Percentiles rank a stretch among this genome's conserved stretches.
phyloP scores from a whole-genome alignment of 2,329 filamentous ascomycete species.

The Hypoxylon sp. region DNA sequence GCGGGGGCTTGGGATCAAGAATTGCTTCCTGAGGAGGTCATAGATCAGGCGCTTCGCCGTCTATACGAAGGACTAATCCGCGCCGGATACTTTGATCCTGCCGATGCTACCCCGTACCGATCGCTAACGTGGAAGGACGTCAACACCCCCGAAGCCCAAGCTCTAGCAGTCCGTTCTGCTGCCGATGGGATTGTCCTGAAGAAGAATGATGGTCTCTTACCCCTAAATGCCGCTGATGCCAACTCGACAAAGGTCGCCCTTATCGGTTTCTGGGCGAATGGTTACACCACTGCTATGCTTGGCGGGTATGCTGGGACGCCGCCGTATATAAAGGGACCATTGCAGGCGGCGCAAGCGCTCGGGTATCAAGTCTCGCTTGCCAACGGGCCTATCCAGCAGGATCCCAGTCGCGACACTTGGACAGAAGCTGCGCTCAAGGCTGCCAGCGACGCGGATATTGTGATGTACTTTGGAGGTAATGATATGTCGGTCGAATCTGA shows the following conservation, averaged over 20 bases:
- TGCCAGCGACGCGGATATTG: slow-evolving; percentile 56
- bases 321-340: slow-evolving; percentile 61
- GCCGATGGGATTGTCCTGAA: slow-evolving; percentile 41
- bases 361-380: slow-evolving; percentile 56
- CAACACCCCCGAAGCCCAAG: slow-evolving; percentile 37
- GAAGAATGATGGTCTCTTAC: slow-evolving; percentile 41
- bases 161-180: slow-evolving; percentile 39
- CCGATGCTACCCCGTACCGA: slow-evolving; percentile 35
- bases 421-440: slow-evolving; percentile 48
- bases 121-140: slow-evolving; percentile 40
- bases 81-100: slow-evolving; percentile 46
- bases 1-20: slow-evolving; percentile 43
- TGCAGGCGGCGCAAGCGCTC: slow-evolving; percentile 58
- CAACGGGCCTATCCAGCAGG: slow-evolving; percentile 42
- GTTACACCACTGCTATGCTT: slow-evolving; percentile 27
- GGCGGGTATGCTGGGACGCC: slow-evolving; percentile 57
- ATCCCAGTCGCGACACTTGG: slow-evolving; percentile 45
- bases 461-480: slow-evolving; percentile 65
- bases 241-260: slow-evolving; percentile 39
- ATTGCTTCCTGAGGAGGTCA: slow-evolving; percentile 39
- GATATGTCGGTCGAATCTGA: slow-evolving; percentile 62
- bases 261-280: slow-evolving; percentile 40
- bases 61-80: slow-evolving; percentile 47
- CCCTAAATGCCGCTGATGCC: slow-evolving; percentile 28
- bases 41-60: slow-evolving; percentile 44